Percentiles rank a stretch among this genome's conserved stretches.
phyloP scores from a whole-genome alignment of 352 stramenopile genomes.

The Phytophthora lateralis region DNA sequence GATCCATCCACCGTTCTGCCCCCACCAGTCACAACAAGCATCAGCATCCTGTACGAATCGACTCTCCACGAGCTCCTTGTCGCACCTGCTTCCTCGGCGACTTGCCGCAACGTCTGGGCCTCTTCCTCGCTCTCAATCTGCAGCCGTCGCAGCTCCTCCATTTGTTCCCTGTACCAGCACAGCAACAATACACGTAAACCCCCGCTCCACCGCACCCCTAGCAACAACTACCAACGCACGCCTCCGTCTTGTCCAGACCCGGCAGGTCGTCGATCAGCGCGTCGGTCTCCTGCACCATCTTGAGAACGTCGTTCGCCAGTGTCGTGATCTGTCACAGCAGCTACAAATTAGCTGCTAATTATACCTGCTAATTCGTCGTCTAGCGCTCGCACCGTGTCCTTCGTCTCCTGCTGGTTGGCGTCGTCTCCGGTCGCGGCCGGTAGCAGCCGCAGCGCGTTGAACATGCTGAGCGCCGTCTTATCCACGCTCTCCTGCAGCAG shows the following conservation, averaged over 20 bases:
- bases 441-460: conserved; percentile 83
- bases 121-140: conserved; percentile 88
- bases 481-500: conserved; percentile 87
- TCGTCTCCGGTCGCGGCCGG: conserved; percentile 58
- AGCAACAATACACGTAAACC: conserved; percentile 6
- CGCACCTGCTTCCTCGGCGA: conserved; percentile 79
- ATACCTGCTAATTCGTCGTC: background rate
- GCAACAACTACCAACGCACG: conserved; percentile 27
- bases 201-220: background rate
- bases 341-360: conserved; percentile 7
- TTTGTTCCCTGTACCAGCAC: conserved; percentile 56
- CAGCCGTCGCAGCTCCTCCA: conserved; percentile 76
- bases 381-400: conserved; percentile 43
- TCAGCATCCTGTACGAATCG: background rate
- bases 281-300: conserved; percentile 82
- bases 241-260: conserved; percentile 82
- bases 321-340: conserved; percentile 58
- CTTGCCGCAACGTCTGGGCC: conserved; percentile 80
- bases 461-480: conserved; percentile 88
- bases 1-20: conserved; percentile 82
- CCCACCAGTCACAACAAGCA: conserved; percentile 6
- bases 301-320: conserved; percentile 78
- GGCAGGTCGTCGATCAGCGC: conserved; percentile 80
- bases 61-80: background rate
- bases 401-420: conserved; percentile 55